Conservation (phyloP, 768 basidiomycete species). For the Pleurotus cornucopiae region DNA sequence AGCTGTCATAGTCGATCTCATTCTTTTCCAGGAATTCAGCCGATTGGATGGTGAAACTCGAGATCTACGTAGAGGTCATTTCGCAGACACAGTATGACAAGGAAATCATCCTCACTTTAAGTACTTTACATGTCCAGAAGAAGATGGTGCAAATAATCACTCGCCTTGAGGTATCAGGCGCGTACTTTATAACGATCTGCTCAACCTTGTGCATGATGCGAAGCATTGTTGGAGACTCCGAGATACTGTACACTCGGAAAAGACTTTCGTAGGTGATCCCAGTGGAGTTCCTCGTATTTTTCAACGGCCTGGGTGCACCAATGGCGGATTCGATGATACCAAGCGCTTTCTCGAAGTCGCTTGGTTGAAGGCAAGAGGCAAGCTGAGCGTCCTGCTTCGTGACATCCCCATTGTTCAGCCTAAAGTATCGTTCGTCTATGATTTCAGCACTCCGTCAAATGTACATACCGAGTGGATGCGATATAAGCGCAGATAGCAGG, state of each 20-base stretch:
- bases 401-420: slow-evolving; percentile 13
- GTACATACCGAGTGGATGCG: slow-evolving; percentile 41
- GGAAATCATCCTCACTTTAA: slow-evolving; percentile 26
- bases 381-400: slow-evolving; percentile 7
- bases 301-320: background rate
- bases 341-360: slow-evolving; percentile 11
- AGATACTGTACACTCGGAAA: background rate
- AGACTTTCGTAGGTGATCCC: slow-evolving; percentile 6
- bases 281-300: background rate
- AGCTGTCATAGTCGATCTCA: slow-evolving; percentile 16
- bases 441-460: no score
- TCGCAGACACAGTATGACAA: no score
- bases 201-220: slow-evolving; percentile 33
- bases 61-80: background rate
- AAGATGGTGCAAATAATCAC: slow-evolving; percentile 37
- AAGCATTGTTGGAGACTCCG: slow-evolving; percentile 8
- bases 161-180: slow-evolving; percentile 16
- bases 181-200: slow-evolving; percentile 21
- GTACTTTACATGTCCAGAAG: slow-evolving; percentile 39
- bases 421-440: background rate
- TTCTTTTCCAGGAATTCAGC: slow-evolving; percentile 20
- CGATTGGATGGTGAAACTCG: slow-evolving; percentile 1
- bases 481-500: slow-evolving; percentile 48
- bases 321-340: slow-evolving; percentile 5
- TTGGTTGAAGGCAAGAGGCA: slow-evolving; percentile 8